Base-by-base conservation (phyloP, 305 asterid genomes). In the Striga hermonthica region DNA sequence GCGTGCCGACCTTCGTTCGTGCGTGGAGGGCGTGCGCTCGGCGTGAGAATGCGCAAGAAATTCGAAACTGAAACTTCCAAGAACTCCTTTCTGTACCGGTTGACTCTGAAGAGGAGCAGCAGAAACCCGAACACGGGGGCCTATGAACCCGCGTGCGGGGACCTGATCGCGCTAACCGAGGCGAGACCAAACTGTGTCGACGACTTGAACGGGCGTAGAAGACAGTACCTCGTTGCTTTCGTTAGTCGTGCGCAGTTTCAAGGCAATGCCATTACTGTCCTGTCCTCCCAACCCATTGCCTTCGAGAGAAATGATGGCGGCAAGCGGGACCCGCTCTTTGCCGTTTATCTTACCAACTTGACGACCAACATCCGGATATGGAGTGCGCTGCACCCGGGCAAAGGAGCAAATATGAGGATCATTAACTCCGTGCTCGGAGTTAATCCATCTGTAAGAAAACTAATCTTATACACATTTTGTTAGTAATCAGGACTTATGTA, bases 331-430 rank as follows among this genome's bases (percentile, higher is more conserved):
- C 59, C 28, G 6, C 74, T 74, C 36, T 81, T 76, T 62, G 75
- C 74, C 8, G 80, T 81, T 49, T 53, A 76, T 54, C 79, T 81
- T 39, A 74, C 80, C 13, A 81, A 78, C 64, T 69, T 81, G 67
- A 78, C 77, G 0, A 78, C 86, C 2, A 76, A 79, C 57, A 56
- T 12, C 14, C 82, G 84, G 34, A 79, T 79, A 71, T 81, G 86
- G 84, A 60, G 31, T 4, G 80, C 80, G 6, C 63, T 81, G 72
- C 72, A 78, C 63, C 65, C 74, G 1, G 66, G 74, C 10, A 5
- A 70, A 28, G 75, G 58, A 8, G 60, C 52, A 15, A 72, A 58
- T 62, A 40, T 74, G 72, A 72, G 36, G 4, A 41, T 79, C 36
- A 72, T 79, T 14, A 60, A 60, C 53, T 72, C 80, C 35, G 74